Base-by-base conservation (phyloP, 306 rosid species). In the Aeschynomene evenia region DNA sequence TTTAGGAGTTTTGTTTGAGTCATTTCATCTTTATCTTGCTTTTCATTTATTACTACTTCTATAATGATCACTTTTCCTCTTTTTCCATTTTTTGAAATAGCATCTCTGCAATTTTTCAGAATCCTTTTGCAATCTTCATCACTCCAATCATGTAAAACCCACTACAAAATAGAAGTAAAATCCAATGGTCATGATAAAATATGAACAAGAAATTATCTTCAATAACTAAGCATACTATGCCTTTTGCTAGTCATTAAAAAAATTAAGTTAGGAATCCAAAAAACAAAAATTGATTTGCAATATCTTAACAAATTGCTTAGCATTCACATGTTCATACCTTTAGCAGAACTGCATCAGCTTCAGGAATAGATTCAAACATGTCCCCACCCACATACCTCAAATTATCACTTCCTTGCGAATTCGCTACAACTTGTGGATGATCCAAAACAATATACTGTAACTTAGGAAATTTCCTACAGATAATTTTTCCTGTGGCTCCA, bases 101-200 rank as follows among this genome's bases (percentile, higher is more conserved):
- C 50, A 28, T 52, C 70, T 36, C 42, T 54, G 51, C 86, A 75
- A 23, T 72, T 81, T 61, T 58, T 43, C 42, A 78, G 37, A 2
- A 84, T 63, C 31, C 66, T 68, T 46, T 75, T 19, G 71, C 82
- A 78, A 3, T 72, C 33, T 46, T 81, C 84, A 7, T 79, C 80
- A 14, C 28, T 40, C 70, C 72, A 58, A 51, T 34, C 26, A 8
- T 75, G 84, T 36, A 81, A 43, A 21, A 50, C 43, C 36, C 26
- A 73, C 71, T 63, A 57, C 33, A 53, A 21, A 28, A 29, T 26
- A 9, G 39, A 24, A 24, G 1, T 3, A 6, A 61, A 21, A 22
- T 7, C 18, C 9, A 9, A 18, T 18, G 12, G 31, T 39, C 4
- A 39, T 2, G 10, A 39, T 9, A 33, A 33, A 7, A 33, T 8